phyloP scores from a whole-genome alignment of 768 basidiomycete genomes.

The Leccinum fibrillosum region DNA sequence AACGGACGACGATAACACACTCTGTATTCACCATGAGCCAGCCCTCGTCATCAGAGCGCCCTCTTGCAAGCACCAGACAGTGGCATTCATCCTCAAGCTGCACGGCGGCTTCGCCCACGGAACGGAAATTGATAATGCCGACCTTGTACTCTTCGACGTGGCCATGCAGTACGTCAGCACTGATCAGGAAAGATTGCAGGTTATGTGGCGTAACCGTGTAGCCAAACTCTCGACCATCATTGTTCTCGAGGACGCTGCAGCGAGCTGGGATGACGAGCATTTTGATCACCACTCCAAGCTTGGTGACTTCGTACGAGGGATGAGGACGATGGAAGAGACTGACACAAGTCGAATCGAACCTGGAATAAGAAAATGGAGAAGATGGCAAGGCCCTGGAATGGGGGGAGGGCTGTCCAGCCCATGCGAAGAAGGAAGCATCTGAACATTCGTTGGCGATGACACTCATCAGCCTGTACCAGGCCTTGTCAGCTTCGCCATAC shows the following conservation, averaged over 20 bases:
- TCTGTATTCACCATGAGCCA: conserved; percentile 17
- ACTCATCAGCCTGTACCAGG: conserved; percentile 20
- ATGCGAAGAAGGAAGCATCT: conserved; percentile 10
- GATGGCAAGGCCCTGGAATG: conserved; percentile 11
- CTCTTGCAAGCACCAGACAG: conserved; percentile 7
- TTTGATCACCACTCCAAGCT: conserved; percentile 12
- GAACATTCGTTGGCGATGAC: conserved; percentile 14
- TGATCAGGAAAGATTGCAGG: conserved; percentile 7
- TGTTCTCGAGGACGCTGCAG: conserved; percentile 11
- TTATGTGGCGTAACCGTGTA: conserved; percentile 6
- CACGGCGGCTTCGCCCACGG: neutral
- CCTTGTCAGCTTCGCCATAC: conserved; percentile 24
- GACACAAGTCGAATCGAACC: neutral
- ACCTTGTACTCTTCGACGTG: conserved; percentile 6
- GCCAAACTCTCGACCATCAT: conserved; percentile 7
- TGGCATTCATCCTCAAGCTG: conserved; percentile 6
- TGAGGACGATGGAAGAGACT: conserved; percentile 2
- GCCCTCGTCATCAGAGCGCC: conserved; percentile 7
- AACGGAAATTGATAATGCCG: conserved; percentile 10
- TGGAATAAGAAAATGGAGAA: conserved; percentile 9
- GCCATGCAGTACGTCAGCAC: neutral
- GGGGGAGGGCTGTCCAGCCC: conserved; percentile 12
- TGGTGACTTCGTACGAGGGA: conserved; percentile 13
- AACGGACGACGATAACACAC: conserved; percentile 12
- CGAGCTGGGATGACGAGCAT: conserved; percentile 9